phyloP scores from a whole-genome alignment of 192 early-diverging fungal genomes.

The Chytriomyces sp. region DNA sequence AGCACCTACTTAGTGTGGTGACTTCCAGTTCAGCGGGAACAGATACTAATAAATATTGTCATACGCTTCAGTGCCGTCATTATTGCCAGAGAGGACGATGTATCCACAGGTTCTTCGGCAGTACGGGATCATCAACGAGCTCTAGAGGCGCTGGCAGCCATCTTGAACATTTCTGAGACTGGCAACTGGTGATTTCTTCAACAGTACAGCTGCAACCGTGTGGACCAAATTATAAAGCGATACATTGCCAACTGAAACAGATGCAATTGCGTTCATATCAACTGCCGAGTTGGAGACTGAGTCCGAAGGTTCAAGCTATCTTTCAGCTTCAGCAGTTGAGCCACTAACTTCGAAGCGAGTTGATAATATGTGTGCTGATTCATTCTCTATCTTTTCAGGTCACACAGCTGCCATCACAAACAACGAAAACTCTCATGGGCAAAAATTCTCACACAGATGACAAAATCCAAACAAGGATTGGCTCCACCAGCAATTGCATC shows the following conservation, averaged over 20 bases:
- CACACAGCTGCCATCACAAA: background rate
- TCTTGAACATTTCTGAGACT: no score
- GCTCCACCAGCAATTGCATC: constrained; percentile 17
- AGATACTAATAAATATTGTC: no score
- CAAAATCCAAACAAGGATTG: background rate
- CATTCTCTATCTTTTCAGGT: background rate
- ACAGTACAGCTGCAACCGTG: no score
- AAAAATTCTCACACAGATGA: constrained; percentile 1
- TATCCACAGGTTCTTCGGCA: no score
- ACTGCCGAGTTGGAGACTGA: background rate
- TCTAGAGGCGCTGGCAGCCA: no score
- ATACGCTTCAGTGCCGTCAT: no score
- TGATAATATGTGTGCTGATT: background rate
- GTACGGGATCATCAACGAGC: no score
- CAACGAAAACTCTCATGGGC: constrained; percentile 7
- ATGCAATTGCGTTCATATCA: background rate
- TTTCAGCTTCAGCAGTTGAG: background rate
- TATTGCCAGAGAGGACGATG: no score
- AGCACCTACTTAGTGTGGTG: no score
- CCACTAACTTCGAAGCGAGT: background rate
- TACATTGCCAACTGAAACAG: background rate
- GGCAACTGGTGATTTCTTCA: no score
- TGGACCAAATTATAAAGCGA: no score
- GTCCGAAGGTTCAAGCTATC: background rate
- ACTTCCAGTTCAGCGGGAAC: no score